Base-by-base conservation (phyloP, 225 moss, liverwort and hornwort species). In the Rhytidiadelphus loreus region DNA sequence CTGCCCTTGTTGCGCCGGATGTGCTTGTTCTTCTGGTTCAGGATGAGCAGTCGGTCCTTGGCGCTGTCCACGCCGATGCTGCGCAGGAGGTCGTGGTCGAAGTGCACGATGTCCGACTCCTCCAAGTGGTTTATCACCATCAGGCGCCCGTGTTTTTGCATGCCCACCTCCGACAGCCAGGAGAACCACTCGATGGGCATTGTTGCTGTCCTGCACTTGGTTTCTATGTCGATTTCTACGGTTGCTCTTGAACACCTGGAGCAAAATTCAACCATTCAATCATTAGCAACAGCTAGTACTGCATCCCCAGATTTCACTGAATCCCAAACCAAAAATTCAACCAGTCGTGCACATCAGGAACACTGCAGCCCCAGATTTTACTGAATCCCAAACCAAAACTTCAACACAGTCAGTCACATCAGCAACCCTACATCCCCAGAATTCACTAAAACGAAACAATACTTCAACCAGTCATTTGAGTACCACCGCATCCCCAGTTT, bases 31-130 rank as follows among this genome's bases (percentile, higher is more conserved):
- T 90, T 88, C 88, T 87, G 92, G 41, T 39, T 91, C n/a, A 94
- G 70, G 52, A 94, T 92, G 50, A 88, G 90, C 29, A 94, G 78
- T 19, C 93, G 80, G 52, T 94, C 93, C 24, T 94, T 94, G 16
- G 91, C 92, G n/a, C 55, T 92, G 85, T 86, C 79, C 12, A 94
- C 48, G 26, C 93, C 93, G n/a, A 94, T 92, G 91, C 88, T 92
- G 39, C 80, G 91, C 13, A 94, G 85, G 20, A 94, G 76, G 71
- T 92, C 93, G 81, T 94, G 93, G 85, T 90, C 88, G 89, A 94
- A 89, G 76, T 91, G 91, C 56, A 64, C 72, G 81, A 94, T 91
- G 86, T 94, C 93, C 39, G 80, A 82, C 72, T 92, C 93, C 56
- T 88, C 91, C 26, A 94, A 87, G 16, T 88, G 64, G 84, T 92